Conservation (phyloP, 345 rosid species). For the Mercurialis annua region DNA sequence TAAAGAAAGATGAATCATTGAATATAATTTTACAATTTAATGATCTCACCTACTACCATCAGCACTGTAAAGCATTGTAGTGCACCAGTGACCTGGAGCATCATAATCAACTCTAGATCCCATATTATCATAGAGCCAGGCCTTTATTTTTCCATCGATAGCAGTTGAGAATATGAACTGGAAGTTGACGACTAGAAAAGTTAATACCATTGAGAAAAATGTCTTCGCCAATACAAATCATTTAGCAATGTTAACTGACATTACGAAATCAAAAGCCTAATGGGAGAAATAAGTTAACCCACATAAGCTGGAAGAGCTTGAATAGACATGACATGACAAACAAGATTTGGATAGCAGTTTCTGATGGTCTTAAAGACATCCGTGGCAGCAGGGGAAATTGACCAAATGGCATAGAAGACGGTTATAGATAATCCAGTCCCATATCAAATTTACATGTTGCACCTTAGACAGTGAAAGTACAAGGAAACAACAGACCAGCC, state of each 20-base stretch:
- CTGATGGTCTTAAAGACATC: neutral
- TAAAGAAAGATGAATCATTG: neutral
- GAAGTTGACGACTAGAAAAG: slow-evolving; percentile 18
- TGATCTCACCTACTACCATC: slow-evolving; percentile 68
- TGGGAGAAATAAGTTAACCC: neutral
- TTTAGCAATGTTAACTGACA: neutral
- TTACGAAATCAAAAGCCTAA: neutral
- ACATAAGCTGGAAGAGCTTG: neutral
- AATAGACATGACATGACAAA: neutral
- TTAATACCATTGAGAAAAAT: slow-evolving; percentile 11
- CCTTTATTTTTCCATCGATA: slow-evolving; percentile 82
- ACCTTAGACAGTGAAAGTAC: neutral
- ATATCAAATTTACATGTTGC: neutral
- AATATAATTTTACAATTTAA: neutral
- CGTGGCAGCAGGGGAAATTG: neutral
- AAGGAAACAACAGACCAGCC: slow-evolving; percentile 2
- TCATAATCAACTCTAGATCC: slow-evolving; percentile 81
- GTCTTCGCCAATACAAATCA: neutral
- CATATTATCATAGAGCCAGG: slow-evolving; percentile 78
- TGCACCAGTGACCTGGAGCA: slow-evolving; percentile 79
- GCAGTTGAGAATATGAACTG: slow-evolving; percentile 85
- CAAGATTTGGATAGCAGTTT: neutral
- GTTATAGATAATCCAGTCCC: too few relatives aligned
- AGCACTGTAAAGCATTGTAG: slow-evolving; percentile 82
- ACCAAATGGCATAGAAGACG: neutral